Evolutionary conservation across 2,329 filamentous ascomycete species (phyloP), one percentile per base, ranked within the genome.

Genomic region (Fusarium sp.): DNA sequence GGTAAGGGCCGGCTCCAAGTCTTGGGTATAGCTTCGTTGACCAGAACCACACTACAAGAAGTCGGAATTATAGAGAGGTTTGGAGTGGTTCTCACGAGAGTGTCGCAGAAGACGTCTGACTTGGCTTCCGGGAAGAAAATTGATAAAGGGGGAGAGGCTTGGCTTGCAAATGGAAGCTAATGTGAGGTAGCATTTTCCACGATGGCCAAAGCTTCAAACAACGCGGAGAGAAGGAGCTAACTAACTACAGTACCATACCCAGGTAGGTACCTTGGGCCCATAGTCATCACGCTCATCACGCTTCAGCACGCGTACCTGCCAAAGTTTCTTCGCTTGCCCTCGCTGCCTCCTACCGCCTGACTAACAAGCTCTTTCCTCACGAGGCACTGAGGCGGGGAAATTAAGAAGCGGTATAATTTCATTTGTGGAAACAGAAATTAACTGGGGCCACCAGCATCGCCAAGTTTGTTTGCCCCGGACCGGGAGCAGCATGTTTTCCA

Each of bases 221-320:
- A 54, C 58, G 61, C 56, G 61, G 61, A 61, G 61, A 65, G 52
- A 49, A 48, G 48, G 45, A 59, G 43, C 49, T 37, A 56, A 50
- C 36, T 43, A 19, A 19, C 19, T 19, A n/a, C n/a, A n/a, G n/a
- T n/a, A n/a, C n/a, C n/a, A n/a, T n/a, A n/a, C n/a, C n/a, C n/a
- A n/a, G n/a, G n/a, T n/a, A n/a, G n/a, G n/a, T n/a, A 19, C 19
- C 19, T 19, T 19, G 8, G 23, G 23, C 8, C 23, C 23, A 25
- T 25, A 25, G 39, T 64, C 43, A 19, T 64, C 43, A 39, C 42
- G n/a, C 39, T 64, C 43, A 19, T 64, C 43, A 39, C 42, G n/a
- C 39, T n/a, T 33, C 11, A 9, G 27, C 45, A 42, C 60, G 31
- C 46, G 47, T 57, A 44, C 46, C 59, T 33, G 53, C 49, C 60